Evolutionary conservation across 2,329 filamentous ascomycete species (phyloP), one percentile per base, ranked within the genome.

Genomic region (Diaporthe eres): DNA sequence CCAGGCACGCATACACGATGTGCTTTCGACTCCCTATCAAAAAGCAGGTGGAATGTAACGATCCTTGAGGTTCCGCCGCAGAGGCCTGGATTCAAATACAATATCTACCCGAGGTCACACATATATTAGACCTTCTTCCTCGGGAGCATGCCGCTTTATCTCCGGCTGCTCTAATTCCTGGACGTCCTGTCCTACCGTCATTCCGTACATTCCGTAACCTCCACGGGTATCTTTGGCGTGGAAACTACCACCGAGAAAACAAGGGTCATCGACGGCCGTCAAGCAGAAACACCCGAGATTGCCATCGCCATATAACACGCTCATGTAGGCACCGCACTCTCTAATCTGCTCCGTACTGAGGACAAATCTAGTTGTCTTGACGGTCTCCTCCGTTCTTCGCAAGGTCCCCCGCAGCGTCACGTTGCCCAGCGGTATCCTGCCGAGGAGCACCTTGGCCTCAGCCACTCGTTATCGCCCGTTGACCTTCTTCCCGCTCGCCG

Each of bases 401-500:
- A 42, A 25, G 22, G 10, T 17, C n/a, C 47, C 28, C 31, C 22
- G 34, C 15, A 17, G 65, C 13, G 5, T 68, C 34, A 17, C 17
- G 42, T 67, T 28, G 17, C 19, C 61, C 28, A 49, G 49, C 34
- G 7, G 34, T 19, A n/a, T 51, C 22, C 47, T 8, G n/a, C n/a
- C 49, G 7, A n/a, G 34, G 8, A 28, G 37, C n/a, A 34, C 9
- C 31, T 55, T 49, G 7, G 37, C n/a, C n/a, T 55, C 47, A n/a
- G 34, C 49, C 34, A 53, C 49, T 31, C 28, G 57, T 82, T 83
- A 89, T 80, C 88, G 86, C 58, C 86, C 85, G 76, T 85, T 87
- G 17, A 85, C 80, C 79, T 90, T 90, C 81, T 89, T 91, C 65
- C 88, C 88, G 74, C 85, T 85, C 74, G 88, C 86, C 80, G 90